Evolutionary conservation across 106 monocot species (phyloP), one percentile per base, ranked within the genome.

Genomic region (Platanthera guangdongensis): DNA sequence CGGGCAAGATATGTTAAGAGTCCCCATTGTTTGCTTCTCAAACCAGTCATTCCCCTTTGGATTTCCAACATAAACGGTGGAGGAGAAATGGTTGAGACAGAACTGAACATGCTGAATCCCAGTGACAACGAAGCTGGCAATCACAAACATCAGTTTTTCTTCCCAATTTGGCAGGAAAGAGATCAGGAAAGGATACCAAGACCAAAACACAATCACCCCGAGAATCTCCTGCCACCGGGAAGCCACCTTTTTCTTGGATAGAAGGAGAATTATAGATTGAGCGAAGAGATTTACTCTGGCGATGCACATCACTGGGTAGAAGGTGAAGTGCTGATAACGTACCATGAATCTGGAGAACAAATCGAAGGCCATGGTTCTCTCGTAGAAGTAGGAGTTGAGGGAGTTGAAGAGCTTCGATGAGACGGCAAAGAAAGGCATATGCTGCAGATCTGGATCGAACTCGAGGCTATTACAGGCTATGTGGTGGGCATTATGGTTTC

Each of bases 401-500:
- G 88, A 88, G 47, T 9, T 4, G 84, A 91, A 91, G 28, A 86
- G 57, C 64, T 78, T 76, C n/a, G 82, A 73, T 75, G 86, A 82
- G 49, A 92, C 79, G 32, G 82, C 84, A 60, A 92, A 92, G 5
- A 88, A 16, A 11, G 91, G 91, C 65, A 92, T 80, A 81, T 88
- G 80, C 78, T 92, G 91, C 9, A 92, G 78, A 50, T 92, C 91
- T 0, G 91, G 91, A 52, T 92, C 91, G 82, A 76, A 83, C 1
- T 88, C 88, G 30, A 92, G 84, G 82, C 86, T 84, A 80, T 92
- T 92, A 78, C 84, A 84, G 76, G 91, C 88, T 9, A 92, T 84
- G 84, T 92, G 91, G 74, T 92, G 91, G 47, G 88, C 88, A 53
- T 82, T 92, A 78, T 92, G 91, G 86, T 82, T 92, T 18, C 84